Evolutionary conservation across 23 red algal genomes (phyloP).

Genomic region (Cyanidioschyzon merolae): DNA sequence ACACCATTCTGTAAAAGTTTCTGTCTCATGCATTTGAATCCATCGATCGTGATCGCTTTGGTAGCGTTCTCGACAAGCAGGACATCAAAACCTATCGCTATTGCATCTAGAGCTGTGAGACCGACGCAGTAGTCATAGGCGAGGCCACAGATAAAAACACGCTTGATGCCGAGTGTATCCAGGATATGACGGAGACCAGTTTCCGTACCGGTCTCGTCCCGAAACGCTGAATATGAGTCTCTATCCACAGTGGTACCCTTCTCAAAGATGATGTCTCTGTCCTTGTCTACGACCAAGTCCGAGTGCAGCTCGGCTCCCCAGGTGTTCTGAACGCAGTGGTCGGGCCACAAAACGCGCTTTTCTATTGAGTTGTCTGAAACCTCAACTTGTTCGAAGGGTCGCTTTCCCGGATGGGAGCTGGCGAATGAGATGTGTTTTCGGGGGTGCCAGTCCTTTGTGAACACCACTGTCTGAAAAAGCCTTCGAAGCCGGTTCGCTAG

Average conservation of each 20-base stretch:
- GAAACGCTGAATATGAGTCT: constrained; percentile 65
- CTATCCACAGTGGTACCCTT: constrained; percentile 35
- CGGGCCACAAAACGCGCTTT: constrained; percentile 30
- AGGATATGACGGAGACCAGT: constrained; percentile 26
- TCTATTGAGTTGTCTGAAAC: not conserved
- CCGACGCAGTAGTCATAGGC: constrained; percentile 54
- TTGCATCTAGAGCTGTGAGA: constrained; percentile 35
- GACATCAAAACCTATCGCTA: not conserved
- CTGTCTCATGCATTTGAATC: not conserved
- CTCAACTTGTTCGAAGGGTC: constrained; percentile 13
- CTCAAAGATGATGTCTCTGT: constrained; percentile 15
- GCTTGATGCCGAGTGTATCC: constrained; percentile 14
- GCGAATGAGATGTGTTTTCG: constrained; percentile 44
- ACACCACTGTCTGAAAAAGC: constrained; percentile 24
- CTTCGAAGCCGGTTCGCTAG: constrained; percentile 22
- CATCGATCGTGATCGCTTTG: not conserved
- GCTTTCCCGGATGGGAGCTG: constrained; percentile 31
- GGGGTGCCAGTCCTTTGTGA: constrained; percentile 67
- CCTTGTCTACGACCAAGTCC: constrained; percentile 3
- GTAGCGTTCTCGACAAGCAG: not conserved
- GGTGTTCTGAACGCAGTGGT: constrained; percentile 55
- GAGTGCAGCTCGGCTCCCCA: constrained; percentile 22
- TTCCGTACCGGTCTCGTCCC: constrained; percentile 22
- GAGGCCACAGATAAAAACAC: constrained; percentile 38
- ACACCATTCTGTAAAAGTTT: not conserved